Evolutionary conservation across 2,329 filamentous ascomycete species (phyloP).

Genomic region (Paramyrothecium sp.): DNA sequence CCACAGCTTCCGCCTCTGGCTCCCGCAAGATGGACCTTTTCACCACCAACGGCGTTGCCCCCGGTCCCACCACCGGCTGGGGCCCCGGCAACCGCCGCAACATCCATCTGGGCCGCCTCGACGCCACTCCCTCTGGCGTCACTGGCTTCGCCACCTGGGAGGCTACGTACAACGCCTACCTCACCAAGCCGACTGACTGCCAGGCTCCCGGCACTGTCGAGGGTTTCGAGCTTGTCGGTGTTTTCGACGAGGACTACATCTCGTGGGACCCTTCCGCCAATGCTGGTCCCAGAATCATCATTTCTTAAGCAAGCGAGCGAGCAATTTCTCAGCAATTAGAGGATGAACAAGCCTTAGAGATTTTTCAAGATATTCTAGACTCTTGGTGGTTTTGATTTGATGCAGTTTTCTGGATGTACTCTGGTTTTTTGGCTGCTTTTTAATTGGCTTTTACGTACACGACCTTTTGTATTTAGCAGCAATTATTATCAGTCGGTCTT

Average conservation of each 20-base stretch:
- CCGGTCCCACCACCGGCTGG: conserved; percentile 15
- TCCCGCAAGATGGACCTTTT: conserved; percentile 25
- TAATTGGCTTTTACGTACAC: no score
- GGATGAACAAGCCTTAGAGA: not conserved
- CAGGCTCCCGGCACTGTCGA: conserved; percentile 12
- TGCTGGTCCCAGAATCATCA: conserved; percentile 12
- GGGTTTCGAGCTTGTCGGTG: conserved; percentile 16
- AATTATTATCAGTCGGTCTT: no score
- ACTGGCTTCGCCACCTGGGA: conserved; percentile 10
- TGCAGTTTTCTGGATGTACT: no score
- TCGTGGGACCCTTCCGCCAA: conserved; percentile 9
- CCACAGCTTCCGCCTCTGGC: conserved; percentile 13
- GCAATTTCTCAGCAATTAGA: not conserved
- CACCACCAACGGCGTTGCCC: conserved; percentile 17
- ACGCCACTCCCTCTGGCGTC: not conserved
- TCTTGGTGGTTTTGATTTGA: not conserved
- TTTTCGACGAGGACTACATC: conserved; percentile 13
- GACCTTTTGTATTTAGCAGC: no score
- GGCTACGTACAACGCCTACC: conserved; percentile 12
- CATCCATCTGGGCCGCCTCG: conserved; percentile 15
- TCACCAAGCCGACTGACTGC: conserved; percentile 13
- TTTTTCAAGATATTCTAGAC: not conserved
- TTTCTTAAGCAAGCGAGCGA: conserved; percentile 3
- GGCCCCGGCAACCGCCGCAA: conserved; percentile 23
- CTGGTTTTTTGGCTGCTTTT: no score